These are phyloP conservation scores for Colletotrichum sp. DNA, from an alignment of 2,329 filamentous ascomycete species.

Conservation along the genomic window DNA sequence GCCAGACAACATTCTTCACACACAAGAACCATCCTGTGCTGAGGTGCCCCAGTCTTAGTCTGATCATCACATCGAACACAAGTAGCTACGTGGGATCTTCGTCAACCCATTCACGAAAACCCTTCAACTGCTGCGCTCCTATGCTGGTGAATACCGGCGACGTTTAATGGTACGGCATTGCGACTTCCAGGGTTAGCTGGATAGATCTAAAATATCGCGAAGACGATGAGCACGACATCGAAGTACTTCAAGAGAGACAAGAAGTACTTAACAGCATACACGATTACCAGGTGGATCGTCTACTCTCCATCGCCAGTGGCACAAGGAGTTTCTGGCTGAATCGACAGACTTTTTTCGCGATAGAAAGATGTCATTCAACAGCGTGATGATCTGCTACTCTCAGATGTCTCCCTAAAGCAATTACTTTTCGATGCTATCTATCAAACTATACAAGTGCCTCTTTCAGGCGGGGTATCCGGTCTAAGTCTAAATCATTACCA, in stretches of 20 bases:
- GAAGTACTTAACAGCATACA: conserved; percentile 90
- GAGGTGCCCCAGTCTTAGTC: background rate
- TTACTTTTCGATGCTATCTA: background rate
- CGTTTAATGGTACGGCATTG: accelerated
- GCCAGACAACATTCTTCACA: accelerated
- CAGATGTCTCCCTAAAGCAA: background rate
- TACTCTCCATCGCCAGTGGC: conserved; percentile 85
- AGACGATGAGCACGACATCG: background rate
- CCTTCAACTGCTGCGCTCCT: too few species aligned
- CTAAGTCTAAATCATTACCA: background rate
- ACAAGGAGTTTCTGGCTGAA: background rate
- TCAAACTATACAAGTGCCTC: background rate
- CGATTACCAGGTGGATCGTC: conserved; percentile 90
- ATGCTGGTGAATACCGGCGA: background rate
- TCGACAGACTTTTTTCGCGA: background rate
- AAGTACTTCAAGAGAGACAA: conserved; percentile 85
- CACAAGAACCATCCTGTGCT: accelerated
- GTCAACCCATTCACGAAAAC: background rate
- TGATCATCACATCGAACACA: background rate
- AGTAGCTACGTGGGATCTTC: background rate
- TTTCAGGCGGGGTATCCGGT: background rate
- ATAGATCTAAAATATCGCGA: accelerated
- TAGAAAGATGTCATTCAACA: background rate
- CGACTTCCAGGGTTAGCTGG: background rate
- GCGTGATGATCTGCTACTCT: background rate